Percentiles rank a stretch among this genome's conserved stretches.
Conservation (phyloP, 768 basidiomycete species). For the Coprinopsis strossmayeri region DNA sequence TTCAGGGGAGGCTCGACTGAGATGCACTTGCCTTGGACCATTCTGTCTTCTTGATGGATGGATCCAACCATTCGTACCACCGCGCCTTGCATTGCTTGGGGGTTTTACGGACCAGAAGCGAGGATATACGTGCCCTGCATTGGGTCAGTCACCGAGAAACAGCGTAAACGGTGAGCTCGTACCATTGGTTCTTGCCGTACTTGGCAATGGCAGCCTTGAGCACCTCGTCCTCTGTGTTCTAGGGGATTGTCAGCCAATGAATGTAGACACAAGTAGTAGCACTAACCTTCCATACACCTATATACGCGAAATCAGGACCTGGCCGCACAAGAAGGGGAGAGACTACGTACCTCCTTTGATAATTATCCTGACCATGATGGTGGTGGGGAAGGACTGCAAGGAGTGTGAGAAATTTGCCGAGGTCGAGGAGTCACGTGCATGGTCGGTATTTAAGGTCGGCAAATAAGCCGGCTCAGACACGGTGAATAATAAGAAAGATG, state of each 20-base stretch:
- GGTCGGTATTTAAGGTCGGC: conserved; percentile 17
- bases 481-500: conserved; percentile 10
- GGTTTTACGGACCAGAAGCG: conserved; percentile 94
- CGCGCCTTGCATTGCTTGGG: conserved; percentile 99
- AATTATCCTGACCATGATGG: conserved; percentile 77
- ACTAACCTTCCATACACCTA: conserved; percentile 78
- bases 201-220: conserved; percentile 98
- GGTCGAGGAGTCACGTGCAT: conserved; percentile 3
- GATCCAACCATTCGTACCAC: conserved; percentile 99
- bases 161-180: conserved; percentile 12
- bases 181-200: conserved; percentile 97
- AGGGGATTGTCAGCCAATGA: conserved; percentile 10
- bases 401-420: conserved; percentile 8
- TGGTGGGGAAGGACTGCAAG: neutral
- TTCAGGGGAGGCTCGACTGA: conserved; percentile 3
- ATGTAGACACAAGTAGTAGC: neutral
- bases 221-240: conserved; percentile 98
- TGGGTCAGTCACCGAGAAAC: conserved; percentile 5
- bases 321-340: neutral
- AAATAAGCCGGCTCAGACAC: conserved; percentile 15
- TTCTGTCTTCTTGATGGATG: conserved; percentile 99
- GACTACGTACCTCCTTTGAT: conserved; percentile 73
- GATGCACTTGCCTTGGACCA: conserved; percentile 82
- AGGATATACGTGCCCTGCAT: conserved; percentile 91
- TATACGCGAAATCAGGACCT: conserved; percentile 8